Base-by-base conservation (phyloP, 176 grass and related monocot genomes). In the Avena insularis region DNA sequence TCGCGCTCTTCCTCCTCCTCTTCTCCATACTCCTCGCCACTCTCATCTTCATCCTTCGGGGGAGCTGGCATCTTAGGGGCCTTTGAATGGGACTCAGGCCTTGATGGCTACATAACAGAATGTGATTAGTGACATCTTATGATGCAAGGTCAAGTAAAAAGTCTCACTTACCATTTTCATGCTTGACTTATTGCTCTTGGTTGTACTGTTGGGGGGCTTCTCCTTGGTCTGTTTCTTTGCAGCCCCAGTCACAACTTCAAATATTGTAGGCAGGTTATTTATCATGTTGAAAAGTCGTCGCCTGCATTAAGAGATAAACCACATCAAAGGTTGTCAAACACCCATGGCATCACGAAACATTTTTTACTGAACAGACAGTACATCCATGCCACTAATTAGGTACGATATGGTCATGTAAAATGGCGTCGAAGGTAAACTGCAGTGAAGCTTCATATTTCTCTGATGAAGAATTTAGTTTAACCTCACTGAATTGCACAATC, bases 201-300 rank as follows among this genome's bases (percentile, higher is more conserved):
- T 79, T n/a, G 73, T 89, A 85, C 64, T 95, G 61, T 95, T 92
- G 38, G 91, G 93, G 23, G 46, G 88, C 87, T 98, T 98, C 86
- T 98, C 93, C 87, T 98, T 98, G 43, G 80, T 89, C 46, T 94
- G 93, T 31, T 94, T 98, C 93, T 95, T 98, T 45, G 88, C 77
- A 62, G 58, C 92, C 54, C 96, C 93, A 60, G 93, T 94, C 79
- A 94, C 96, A n/a, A 98, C 95, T 84, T 98, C 93, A 92, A 90
- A 98, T 87, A 98, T 94, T 11, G 96, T 98, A 47, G 96, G 93
- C 54, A 98, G 80, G 86, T 91, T 95, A 78, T 98, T 98, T 73
- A 95, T 98, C 96, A 95, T 95, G 84, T 89, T 98, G 66, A 98
- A 98, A 58, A 98, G 90, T 51, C 93, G 78, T 88, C 91, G 89